Evolutionary conservation across 306 rosid genomes (phyloP), one percentile per base, ranked within the genome.

Genomic region (Prunus mume): DNA sequence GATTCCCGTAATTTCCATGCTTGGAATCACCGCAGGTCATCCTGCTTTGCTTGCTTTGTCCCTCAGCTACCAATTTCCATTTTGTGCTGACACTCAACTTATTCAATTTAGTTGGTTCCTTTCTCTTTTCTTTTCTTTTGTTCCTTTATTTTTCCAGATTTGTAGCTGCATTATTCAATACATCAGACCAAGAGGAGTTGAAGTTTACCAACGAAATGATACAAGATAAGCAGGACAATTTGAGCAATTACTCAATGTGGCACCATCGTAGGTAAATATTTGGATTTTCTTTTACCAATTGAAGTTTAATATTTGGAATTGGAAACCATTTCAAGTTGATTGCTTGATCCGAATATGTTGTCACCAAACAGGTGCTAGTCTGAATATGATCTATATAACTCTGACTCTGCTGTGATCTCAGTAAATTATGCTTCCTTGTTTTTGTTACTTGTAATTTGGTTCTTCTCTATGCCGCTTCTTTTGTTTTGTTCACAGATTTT

Each of bases 1-100:
- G 99, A 95, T 78, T 58, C 96, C 65, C 83, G 97, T 73, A 95
- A 95, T 83, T 95, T 95, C 64, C 90, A 91, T 71, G 99, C 99
- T 0, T 95, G 98, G 97, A 84, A 87, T 79, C 89, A 95, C 75
- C 85, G 99, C 71, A 95, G 97, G 99, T 92, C 71, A 34, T 27
- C 28, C 28, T 27, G 28, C 28, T 27, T 27, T 27, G 28, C 28
- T 27, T 27, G 28, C 28, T 27, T 27, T 27, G 28, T 2, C 25
- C 57, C 43, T 43, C 38, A 30, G n/a, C 34, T 49, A 27, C 38
- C 43, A 11, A 25, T 52, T 58, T 69, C 1, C 17, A 58, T 28
- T 57, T 41, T 38, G 60, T 41, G 28, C 3, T 8, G 15, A 6
- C 24, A 27, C 41, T 58, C 14, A 41, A 47, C 47, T n/a, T 64